These are phyloP conservation scores for Rhodamnia argentea DNA, from an alignment of 345 rosid species.

Conservation along the genomic window DNA sequence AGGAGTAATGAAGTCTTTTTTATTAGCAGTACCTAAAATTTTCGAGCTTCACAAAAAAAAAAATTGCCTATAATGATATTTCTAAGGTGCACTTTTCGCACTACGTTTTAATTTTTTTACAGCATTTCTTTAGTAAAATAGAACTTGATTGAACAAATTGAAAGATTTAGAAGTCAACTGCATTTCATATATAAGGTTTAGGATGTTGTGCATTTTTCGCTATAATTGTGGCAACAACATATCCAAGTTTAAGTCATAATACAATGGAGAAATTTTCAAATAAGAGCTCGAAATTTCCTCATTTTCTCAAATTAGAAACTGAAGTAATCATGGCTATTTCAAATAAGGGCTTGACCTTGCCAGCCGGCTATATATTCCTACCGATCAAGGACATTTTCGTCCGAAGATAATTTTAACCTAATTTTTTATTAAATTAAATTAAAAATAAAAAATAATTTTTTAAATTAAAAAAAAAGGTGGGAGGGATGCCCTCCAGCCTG, in stretches of 20 bases:
- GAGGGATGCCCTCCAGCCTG: too few species aligned
- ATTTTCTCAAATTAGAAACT: too few species aligned
- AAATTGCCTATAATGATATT: accelerated
- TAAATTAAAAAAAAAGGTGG: too few species aligned
- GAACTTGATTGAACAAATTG: background rate
- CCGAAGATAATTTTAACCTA: too few species aligned
- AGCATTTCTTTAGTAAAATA: background rate
- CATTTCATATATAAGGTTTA: background rate
- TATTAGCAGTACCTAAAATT: background rate
- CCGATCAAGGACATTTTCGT: too few species aligned
- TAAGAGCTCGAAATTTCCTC: too few species aligned
- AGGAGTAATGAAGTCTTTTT: background rate
- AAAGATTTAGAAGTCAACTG: background rate
- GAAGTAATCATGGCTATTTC: too few species aligned
- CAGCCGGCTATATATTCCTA: too few species aligned
- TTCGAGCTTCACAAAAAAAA: background rate
- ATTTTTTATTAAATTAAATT: too few species aligned
- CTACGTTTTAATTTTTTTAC: background rate
- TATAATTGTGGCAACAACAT: background rate
- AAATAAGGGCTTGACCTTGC: too few species aligned
- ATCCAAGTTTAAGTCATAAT: background rate
- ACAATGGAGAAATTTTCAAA: background rate
- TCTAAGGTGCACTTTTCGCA: background rate
- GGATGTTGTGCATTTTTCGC: background rate
- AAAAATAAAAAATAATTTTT: too few species aligned